A percentile compares a stretch with the other conserved stretches of the same genome.
phyloP scores from a whole-genome alignment of 352 stramenopile species.

The Globisporangium barbulae region DNA sequence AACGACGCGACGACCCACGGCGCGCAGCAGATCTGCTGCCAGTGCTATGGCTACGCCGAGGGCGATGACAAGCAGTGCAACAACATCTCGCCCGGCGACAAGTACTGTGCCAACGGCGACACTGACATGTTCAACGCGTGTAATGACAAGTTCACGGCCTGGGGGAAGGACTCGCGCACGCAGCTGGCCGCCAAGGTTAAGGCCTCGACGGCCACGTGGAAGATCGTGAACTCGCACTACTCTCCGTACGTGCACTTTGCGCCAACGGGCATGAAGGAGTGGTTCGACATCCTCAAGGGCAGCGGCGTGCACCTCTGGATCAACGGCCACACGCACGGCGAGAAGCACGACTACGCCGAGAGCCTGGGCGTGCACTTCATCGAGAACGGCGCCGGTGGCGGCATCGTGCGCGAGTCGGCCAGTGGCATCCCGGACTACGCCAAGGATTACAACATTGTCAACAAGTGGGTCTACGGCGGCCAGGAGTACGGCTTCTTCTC shows the following conservation, averaged over 20 bases:
- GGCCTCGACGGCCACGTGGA: conserved; percentile 58
- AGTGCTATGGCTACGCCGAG: conserved; percentile 54
- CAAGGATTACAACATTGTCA: conserved; percentile 28
- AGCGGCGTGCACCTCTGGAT: conserved; percentile 63
- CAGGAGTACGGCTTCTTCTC: conserved; percentile 72
- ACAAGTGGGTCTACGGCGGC: conserved; percentile 57
- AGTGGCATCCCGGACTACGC: conserved; percentile 58
- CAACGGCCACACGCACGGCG: conserved; percentile 72
- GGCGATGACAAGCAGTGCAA: conserved; percentile 35
- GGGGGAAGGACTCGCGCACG: conserved; percentile 43
- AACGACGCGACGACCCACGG: conserved; percentile 49
- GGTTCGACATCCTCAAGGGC: conserved; percentile 45
- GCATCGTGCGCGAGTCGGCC: conserved; percentile 69
- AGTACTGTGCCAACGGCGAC: conserved; percentile 34
- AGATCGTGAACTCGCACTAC: conserved; percentile 72
- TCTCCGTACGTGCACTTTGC: conserved; percentile 51
- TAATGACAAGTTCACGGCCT: conserved; percentile 35
- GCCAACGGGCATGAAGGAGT: conserved; percentile 32
- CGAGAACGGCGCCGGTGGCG: conserved; percentile 68
- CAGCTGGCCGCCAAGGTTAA: conserved; percentile 37
- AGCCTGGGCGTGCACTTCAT: conserved; percentile 64
- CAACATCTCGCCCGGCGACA: conserved; percentile 35
- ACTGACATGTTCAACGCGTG: conserved; percentile 42
- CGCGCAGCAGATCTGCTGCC: conserved; percentile 48
- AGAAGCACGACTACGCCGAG: conserved; percentile 70